phyloP scores from a whole-genome alignment of 345 rosid genomes.

The Gynandropsis gynandra region DNA sequence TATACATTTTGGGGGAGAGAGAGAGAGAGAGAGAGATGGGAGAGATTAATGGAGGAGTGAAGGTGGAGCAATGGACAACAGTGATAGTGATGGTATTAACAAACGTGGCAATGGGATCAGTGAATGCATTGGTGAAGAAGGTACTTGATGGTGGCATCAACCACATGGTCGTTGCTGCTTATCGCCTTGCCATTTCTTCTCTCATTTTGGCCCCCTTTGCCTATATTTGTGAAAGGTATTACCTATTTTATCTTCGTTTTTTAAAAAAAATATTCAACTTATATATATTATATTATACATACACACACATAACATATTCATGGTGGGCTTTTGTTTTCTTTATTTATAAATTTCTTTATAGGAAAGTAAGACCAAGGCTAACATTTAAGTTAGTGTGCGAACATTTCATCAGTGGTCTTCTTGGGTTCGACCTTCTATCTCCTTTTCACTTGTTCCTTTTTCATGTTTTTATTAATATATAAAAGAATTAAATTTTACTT shows the following conservation, averaged over 20 bases:
- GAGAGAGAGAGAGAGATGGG: constrained; percentile 4
- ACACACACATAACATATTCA: constrained; percentile 6
- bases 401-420: constrained; percentile 56
- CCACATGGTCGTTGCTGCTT: constrained; percentile 46
- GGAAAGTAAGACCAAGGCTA: constrained; percentile 49
- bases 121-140: constrained; percentile 55
- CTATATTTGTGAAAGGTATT: constrained; percentile 45
- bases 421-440: constrained; percentile 40
- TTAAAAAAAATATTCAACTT: too few relatives aligned
- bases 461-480: constrained; percentile 2
- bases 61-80: constrained; percentile 39
- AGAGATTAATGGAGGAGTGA: too few relatives aligned
- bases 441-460: constrained; percentile 9
- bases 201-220: constrained; percentile 44
- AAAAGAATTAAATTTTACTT: background rate
- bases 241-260: too few relatives aligned
- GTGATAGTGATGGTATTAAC: constrained; percentile 36
- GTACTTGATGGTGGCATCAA: constrained; percentile 45
- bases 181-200: constrained; percentile 46
- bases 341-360: constrained; percentile 30
- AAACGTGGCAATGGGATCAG: constrained; percentile 41
- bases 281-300: background rate
- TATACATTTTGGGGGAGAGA: background rate
- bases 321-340: background rate
- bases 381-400: constrained; percentile 38